These are phyloP conservation scores for Podospora pseudocomata DNA, from an alignment of 495 filamentous ascomycete genomes.

Conservation along the genomic window DNA sequence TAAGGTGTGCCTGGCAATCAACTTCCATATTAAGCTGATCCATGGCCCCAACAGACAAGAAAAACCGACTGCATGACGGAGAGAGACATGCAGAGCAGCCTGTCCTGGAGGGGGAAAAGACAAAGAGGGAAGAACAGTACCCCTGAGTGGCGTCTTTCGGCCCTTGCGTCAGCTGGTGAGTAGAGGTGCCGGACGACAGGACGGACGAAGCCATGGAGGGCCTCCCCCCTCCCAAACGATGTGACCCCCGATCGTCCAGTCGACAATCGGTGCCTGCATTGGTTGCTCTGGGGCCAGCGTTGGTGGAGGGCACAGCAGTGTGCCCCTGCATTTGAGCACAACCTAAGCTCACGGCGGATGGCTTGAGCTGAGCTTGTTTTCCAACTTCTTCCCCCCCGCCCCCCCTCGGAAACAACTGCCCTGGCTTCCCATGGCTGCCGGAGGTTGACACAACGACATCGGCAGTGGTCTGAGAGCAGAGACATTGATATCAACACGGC, in stretches of 20 bases:
- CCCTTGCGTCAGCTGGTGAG: background rate
- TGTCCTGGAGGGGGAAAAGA: background rate
- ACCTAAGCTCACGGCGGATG: background rate
- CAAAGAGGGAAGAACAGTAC: background rate
- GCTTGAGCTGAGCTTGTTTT: slow-evolving; percentile 1
- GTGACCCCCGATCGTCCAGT: slow-evolving; percentile 4
- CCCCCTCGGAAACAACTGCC: background rate
- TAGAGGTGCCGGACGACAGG: background rate
- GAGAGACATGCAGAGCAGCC: background rate
- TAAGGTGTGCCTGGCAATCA: slow-evolving; percentile 25
- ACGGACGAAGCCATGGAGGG: background rate
- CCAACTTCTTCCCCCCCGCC: background rate
- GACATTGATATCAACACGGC: slow-evolving; percentile 1
- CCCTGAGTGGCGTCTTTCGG: background rate
- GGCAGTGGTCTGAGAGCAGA: background rate
- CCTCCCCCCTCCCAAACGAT: background rate
- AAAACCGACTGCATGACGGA: background rate
- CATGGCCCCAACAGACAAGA: background rate
- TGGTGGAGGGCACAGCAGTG: background rate
- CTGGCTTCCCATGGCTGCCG: background rate
- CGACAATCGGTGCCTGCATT: background rate
- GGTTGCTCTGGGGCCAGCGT: background rate
- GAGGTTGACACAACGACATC: slow-evolving; percentile 1
- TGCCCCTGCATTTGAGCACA: slow-evolving; percentile 1
- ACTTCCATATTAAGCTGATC: slow-evolving; percentile 15